Base-by-base conservation (phyloP, 768 basidiomycete species). In the Phaeotremella fagi region DNA sequence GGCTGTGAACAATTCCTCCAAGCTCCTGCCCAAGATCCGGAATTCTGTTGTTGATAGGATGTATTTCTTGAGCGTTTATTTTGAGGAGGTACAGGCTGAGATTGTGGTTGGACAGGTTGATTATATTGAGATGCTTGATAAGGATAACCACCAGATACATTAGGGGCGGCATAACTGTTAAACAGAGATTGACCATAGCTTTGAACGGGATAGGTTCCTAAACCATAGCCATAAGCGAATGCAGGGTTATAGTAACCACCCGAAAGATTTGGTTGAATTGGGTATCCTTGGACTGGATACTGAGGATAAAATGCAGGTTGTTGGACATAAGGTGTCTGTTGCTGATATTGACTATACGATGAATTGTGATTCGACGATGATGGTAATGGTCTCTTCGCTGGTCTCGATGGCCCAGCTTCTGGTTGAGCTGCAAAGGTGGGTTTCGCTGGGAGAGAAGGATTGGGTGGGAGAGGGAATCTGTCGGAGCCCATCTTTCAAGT, bases 1-100 rank as follows among this genome's bases (percentile, higher is more conserved):
- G 61, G 54, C 22, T 66, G 31, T 1, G 55, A 55, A 56, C 75
- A 76, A 43, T 71, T 71, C 38, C 72, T 51, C 72, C 72, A 74
- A 11, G 60, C 49, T 44, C 46, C 52, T 23, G 31, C 53, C 12
- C 45, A 48, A 15, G 31, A n/a, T n/a, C n/a, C n/a, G n/a, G n/a
- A n/a, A n/a, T n/a, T n/a, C n/a, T n/a, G n/a, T n/a, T n/a, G n/a
- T n/a, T n/a, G n/a, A n/a, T n/a, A n/a, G n/a, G n/a, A n/a, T n/a
- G n/a, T n/a, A n/a, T n/a, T n/a, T n/a, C n/a, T n/a, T n/a, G n/a
- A n/a, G n/a, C n/a, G n/a, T n/a, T n/a, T n/a, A n/a, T n/a, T n/a
- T n/a, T n/a, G n/a, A n/a, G n/a, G n/a, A n/a, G n/a, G n/a, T n/a
- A n/a, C n/a, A n/a, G n/a, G n/a, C n/a, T n/a, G n/a, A n/a, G n/a